Conservation (phyloP, 805 yeast species). For the Yarrowia divulgata region DNA sequence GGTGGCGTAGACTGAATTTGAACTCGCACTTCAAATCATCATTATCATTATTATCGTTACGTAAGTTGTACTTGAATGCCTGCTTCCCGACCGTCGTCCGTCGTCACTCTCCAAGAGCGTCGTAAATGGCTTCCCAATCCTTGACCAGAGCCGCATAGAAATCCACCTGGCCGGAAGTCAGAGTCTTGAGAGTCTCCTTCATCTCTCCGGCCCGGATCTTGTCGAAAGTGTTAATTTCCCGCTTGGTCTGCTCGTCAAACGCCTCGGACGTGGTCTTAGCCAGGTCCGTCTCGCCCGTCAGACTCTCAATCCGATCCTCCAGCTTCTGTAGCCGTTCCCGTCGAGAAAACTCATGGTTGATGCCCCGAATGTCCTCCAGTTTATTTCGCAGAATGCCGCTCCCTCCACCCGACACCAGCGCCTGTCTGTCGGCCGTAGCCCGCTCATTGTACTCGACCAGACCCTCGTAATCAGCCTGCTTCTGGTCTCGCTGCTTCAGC, state of each 20-base stretch:
- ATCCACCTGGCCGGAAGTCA: slow-evolving; percentile 77
- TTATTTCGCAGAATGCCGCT: slow-evolving; percentile 62
- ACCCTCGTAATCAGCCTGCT: slow-evolving; percentile 89
- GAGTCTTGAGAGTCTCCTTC: slow-evolving; percentile 69
- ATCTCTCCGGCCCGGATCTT: slow-evolving; percentile 79
- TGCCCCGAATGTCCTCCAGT: slow-evolving; percentile 68
- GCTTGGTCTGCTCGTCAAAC: slow-evolving; percentile 63
- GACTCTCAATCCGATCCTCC: slow-evolving; percentile 57
- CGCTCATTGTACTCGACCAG: slow-evolving; percentile 77
- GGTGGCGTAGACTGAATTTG: not conserved
- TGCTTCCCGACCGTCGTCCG: no score
- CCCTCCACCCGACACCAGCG: slow-evolving; percentile 59
- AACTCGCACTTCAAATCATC: not conserved
- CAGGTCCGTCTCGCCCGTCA: slow-evolving; percentile 58
- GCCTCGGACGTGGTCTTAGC: slow-evolving; percentile 61
- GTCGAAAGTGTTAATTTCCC: slow-evolving; percentile 74
- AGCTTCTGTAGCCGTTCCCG: slow-evolving; percentile 61
- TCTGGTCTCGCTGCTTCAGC: slow-evolving; percentile 85
- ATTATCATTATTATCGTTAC: slow-evolving; percentile 18
- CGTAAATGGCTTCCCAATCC: slow-evolving; percentile 62
- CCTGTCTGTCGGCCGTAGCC: slow-evolving; percentile 69
- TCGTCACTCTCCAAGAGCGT: slow-evolving; percentile 18
- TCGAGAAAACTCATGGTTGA: slow-evolving; percentile 63
- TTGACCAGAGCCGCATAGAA: slow-evolving; percentile 73
- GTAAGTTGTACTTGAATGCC: not conserved